These are phyloP conservation scores for Durusdinium trenchii DNA, from an alignment of 73 alveolate genomes.

Conservation along the genomic window DNA sequence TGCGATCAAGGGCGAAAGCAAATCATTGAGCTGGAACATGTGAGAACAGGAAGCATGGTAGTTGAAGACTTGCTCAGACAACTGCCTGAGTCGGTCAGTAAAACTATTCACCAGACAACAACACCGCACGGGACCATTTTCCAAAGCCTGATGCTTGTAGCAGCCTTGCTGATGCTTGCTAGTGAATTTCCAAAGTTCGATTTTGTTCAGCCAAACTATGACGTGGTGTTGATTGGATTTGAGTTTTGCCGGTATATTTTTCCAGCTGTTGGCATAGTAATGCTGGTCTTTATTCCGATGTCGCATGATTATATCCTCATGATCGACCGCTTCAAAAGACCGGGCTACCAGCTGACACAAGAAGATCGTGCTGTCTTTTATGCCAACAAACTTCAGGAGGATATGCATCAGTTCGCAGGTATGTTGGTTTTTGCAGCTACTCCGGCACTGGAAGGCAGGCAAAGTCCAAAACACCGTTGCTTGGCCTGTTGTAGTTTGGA, in stretches of 20 bases:
- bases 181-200: conserved; percentile 79
- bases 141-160: conserved; percentile 66
- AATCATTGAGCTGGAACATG: conserved; percentile 52
- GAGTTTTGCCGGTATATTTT: conserved; percentile 61
- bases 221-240: conserved; percentile 10
- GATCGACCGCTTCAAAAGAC: conserved; percentile 75
- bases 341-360: conserved; percentile 64
- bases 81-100: conserved; percentile 84
- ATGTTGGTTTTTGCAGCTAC: conserved; percentile 46
- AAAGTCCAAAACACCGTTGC: too few relatives aligned
- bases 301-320: conserved; percentile 70
- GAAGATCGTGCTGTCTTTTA: conserved; percentile 58
- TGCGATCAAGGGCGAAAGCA: conserved; percentile 77
- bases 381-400: conserved; percentile 90
- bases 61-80: conserved; percentile 52
- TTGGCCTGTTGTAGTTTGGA: too few relatives aligned
- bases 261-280: conserved; percentile 48
- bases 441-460: conserved; percentile 76
- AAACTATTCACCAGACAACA: conserved; percentile 64
- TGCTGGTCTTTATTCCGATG: conserved; percentile 89
- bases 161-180: conserved; percentile 62
- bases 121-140: conserved; percentile 72
- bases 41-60: conserved; percentile 61
- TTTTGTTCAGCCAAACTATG: conserved; percentile 22
- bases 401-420: conserved; percentile 70